phyloP scores from a whole-genome alignment of 164 flowering plant genomes.

The Macadamia integrifolia region DNA sequence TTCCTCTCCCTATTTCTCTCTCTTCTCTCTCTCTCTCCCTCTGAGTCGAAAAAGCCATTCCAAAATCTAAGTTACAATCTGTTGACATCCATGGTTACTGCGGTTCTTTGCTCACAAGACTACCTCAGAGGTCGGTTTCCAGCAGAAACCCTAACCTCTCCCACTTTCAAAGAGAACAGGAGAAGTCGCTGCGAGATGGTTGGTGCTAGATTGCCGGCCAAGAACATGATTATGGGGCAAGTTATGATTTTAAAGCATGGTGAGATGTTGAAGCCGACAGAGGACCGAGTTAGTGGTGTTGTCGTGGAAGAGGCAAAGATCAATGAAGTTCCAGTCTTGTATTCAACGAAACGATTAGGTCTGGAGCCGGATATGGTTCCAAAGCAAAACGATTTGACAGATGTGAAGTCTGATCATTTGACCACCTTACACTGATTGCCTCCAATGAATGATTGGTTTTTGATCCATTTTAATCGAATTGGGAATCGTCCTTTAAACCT shows the following conservation, averaged over 20 bases:
- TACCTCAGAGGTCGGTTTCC: neutral
- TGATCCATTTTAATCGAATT: too few species aligned
- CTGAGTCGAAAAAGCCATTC: too few species aligned
- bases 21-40: too few species aligned
- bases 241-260: neutral
- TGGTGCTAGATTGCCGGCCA: constrained; percentile 1
- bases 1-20: too few species aligned
- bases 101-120: constrained; percentile 9
- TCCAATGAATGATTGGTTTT: too few species aligned
- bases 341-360: constrained; percentile 7
- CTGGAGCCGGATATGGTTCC: constrained; percentile 14
- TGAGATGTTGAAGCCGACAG: too few species aligned
- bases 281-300: neutral
- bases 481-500: too few species aligned
- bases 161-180: neutral
- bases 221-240: constrained; percentile 7
- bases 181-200: too few species aligned
- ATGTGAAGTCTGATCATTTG: neutral
- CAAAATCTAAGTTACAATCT: too few species aligned
- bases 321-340: neutral
- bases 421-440: neutral
- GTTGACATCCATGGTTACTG: neutral
- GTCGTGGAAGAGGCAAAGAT: neutral
- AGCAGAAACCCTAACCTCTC: neutral
- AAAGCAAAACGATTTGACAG: constrained; percentile 2